Conservation (phyloP, 2,329 filamentous ascomycete species). For the Cladosporium sp. region DNA sequence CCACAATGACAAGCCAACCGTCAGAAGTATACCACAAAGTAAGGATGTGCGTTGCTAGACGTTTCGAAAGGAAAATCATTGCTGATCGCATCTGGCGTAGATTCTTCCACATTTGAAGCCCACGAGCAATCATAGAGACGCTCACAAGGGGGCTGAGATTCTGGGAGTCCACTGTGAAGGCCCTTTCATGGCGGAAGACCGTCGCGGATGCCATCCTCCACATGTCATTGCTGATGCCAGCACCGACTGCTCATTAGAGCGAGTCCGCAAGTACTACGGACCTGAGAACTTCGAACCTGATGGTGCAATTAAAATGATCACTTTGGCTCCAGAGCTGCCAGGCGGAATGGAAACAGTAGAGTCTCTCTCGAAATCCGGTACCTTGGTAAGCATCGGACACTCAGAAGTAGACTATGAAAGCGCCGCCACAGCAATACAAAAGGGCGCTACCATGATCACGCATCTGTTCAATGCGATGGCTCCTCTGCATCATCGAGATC, state of each 20-base stretch:
- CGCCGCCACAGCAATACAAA: conserved; percentile 64
- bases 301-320: conserved; percentile 68
- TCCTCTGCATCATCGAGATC: conserved; percentile 84
- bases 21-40: conserved; percentile 61
- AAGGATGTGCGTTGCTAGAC: too few species aligned
- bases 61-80: not conserved
- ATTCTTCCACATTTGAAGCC: conserved; percentile 75
- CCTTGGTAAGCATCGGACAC: conserved; percentile 79
- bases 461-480: conserved; percentile 94
- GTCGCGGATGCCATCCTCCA: conserved; percentile 80
- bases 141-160: conserved; percentile 73
- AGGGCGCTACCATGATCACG: conserved; percentile 83
- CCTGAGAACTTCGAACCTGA: conserved; percentile 55
- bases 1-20: conserved; percentile 73
- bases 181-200: conserved; percentile 75
- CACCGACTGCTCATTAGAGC: conserved; percentile 46
- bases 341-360: conserved; percentile 63
- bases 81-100: conserved; percentile 32
- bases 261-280: conserved; percentile 73
- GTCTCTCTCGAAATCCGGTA: conserved; percentile 59
- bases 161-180: conserved; percentile 89
- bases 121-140: conserved; percentile 55
- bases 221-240: conserved; percentile 63
- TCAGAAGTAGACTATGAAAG: conserved; percentile 84
- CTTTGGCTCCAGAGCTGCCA: conserved; percentile 73